Evolutionary conservation across 2,329 filamentous ascomycete genomes (phyloP), one percentile per base, ranked within the genome.

Genomic region (Ceratocystis cubensis): DNA sequence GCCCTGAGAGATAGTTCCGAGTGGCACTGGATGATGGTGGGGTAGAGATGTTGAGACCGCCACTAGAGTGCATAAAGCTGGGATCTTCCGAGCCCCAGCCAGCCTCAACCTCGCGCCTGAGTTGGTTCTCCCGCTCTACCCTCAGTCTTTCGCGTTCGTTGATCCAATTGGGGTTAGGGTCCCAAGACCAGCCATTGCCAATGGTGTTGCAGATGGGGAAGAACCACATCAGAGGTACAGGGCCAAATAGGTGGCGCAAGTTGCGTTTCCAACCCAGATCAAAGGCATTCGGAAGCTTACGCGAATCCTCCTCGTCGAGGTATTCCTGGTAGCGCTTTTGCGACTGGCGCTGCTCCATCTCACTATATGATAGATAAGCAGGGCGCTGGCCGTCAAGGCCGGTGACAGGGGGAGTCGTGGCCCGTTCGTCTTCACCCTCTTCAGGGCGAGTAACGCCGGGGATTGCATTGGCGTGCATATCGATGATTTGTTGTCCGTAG

Each of bases 101-200:
- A 15, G 87, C 86, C 33, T 79, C 82, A 20, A 82, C 76, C 74
- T 91, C 88, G 66, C 87, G 78, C 68, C 80, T 78, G 62, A 81
- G 79, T 73, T 89, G 87, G 63, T 82, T 78, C 65, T 83, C 78
- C 59, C 84, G 77, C 68, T 87, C 83, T 8, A 72, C 70, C 3
- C 78, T 76, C n/a, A 91, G 79, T 22, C 78, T 78, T 5, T 91
- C 86, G 56, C 86, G 80, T 3, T 87, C 88, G 45, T 86, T 84
- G 2, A 89, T 69, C 88, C 94, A 99, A 70, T 84, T 84, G 0
- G 84, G 81, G 72, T 86, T 95, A 0, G 92, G 83, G 72, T 96
- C 91, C 94, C 94, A 99, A 57, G 81, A 82, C 93, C 93, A 99
- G 25, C 94, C 94, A 74, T 99, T 90, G 44, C 93, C 93, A 0